phyloP scores from a whole-genome alignment of 169 alveolate species.

The Plasmodium adleri region DNA sequence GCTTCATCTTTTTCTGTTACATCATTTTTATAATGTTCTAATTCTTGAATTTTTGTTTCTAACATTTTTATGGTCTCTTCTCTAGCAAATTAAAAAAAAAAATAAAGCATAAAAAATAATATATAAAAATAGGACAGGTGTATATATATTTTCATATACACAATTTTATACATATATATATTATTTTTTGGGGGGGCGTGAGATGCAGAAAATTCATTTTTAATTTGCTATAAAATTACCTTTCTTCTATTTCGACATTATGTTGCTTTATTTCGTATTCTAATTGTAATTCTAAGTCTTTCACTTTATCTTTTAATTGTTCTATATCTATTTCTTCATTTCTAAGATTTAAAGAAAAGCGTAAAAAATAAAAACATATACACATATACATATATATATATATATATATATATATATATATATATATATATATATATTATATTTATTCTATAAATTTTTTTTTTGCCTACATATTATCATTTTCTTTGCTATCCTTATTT shows the following conservation, averaged over 20 bases:
- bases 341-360: conserved; percentile 22
- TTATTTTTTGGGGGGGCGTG: background rate
- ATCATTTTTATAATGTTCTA: conserved; percentile 37
- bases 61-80: conserved; percentile 44
- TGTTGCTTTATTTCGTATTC: conserved; percentile 73
- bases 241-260: conserved; percentile 55
- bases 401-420: background rate
- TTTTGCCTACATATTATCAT: background rate
- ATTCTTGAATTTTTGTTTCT: conserved; percentile 28
- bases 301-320: conserved; percentile 37
- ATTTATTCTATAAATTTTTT: no score
- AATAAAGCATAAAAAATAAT: background rate
- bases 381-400: no score
- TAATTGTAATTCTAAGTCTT: conserved; percentile 61
- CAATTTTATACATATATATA: background rate
- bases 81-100: conserved; percentile 8
- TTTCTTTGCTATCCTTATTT: background rate
- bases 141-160: no score
- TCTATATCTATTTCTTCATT: conserved; percentile 20
- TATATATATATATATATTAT: background rate
- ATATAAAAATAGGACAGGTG: no score
- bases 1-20: conserved; percentile 59
- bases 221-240: conserved; percentile 8
- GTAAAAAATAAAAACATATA: conserved; percentile 6
- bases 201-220: no score